These are phyloP conservation scores for Mesembryanthemum crystallinum DNA, from an alignment of 148 eudicot species.

Conservation along the genomic window DNA sequence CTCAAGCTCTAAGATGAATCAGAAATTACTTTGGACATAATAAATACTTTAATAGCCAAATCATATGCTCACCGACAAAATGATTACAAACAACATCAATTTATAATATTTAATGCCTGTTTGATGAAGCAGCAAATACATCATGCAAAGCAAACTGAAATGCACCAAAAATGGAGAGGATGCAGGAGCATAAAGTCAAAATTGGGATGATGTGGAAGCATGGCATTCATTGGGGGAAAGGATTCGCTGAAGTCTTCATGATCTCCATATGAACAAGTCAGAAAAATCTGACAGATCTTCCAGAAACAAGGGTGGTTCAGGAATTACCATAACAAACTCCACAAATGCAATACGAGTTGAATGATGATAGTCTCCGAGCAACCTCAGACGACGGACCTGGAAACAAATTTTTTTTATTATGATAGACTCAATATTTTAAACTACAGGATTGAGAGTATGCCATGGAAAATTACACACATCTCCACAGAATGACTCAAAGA, in stretches of 20 bases:
- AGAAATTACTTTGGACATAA: not conserved
- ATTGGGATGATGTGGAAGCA: no score
- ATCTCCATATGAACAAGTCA: not conserved
- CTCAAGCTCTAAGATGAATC: not conserved
- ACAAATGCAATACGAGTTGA: conserved; percentile 95
- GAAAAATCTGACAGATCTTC: not conserved
- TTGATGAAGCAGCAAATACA: not conserved
- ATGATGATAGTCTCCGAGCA: conserved; percentile 95
- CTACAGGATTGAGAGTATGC: no score
- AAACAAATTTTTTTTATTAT: no score
- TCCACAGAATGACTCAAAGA: conserved; percentile 85
- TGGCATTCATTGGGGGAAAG: not conserved
- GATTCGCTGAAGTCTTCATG: not conserved
- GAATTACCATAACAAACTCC: conserved; percentile 77
- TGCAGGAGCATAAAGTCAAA: not conserved
- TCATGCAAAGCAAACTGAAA: no score
- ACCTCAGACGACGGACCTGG: conserved; percentile 85
- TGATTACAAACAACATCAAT: not conserved
- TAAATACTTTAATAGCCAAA: not conserved
- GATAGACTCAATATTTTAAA: no score
- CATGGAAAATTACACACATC: no score
- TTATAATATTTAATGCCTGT: not conserved
- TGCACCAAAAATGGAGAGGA: not conserved
- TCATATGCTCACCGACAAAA: not conserved
- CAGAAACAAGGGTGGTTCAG: conserved; percentile 2